Evolutionary conservation across 164 flowering plant species (phyloP).

Genomic region (Hamamelis virginiana): DNA sequence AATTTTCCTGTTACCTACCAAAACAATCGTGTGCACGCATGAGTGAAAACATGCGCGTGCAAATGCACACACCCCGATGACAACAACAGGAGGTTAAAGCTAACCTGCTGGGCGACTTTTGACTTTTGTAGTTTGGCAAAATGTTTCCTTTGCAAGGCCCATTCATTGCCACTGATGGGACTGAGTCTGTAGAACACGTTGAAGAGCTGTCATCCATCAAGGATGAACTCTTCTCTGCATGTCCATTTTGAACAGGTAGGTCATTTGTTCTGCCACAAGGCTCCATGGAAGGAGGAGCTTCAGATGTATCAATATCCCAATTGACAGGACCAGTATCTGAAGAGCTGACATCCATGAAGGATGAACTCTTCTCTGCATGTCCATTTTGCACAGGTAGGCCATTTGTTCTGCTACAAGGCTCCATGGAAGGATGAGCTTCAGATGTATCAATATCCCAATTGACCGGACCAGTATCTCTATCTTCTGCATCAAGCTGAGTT

Average conservation of each 20-base stretch:
- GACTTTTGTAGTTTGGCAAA: constrained; percentile 35
- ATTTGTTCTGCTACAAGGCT: constrained; percentile 48
- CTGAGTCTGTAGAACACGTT: constrained; percentile 90
- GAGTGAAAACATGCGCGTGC: too few relatives aligned
- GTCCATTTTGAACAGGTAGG: constrained; percentile 58
- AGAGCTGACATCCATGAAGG: constrained; percentile 82
- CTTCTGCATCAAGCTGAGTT: constrained; percentile 73
- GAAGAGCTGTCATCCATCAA: constrained; percentile 90
- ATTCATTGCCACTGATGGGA: constrained; percentile 64
- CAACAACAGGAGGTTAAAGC: background rate
- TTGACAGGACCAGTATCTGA: constrained; percentile 78
- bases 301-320: constrained; percentile 89
- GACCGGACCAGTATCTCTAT: constrained; percentile 66
- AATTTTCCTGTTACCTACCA: background rate
- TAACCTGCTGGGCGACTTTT: constrained; percentile 69
- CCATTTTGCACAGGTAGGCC: constrained; percentile 61
- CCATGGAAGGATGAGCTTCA: constrained; percentile 60
- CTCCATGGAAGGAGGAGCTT: constrained; percentile 57
- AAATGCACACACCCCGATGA: background rate
- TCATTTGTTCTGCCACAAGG: constrained; percentile 46
- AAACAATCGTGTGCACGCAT: background rate
- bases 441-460: constrained; percentile 88
- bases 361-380: constrained; percentile 42
- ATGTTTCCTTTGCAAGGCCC: constrained; percentile 53
- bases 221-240: constrained; percentile 47